Percentiles rank a stretch among this genome's conserved stretches.
These are phyloP conservation scores for Hypoxylon sp. DNA, from an alignment of 2,329 filamentous ascomycete species.

Conservation along the genomic window DNA sequence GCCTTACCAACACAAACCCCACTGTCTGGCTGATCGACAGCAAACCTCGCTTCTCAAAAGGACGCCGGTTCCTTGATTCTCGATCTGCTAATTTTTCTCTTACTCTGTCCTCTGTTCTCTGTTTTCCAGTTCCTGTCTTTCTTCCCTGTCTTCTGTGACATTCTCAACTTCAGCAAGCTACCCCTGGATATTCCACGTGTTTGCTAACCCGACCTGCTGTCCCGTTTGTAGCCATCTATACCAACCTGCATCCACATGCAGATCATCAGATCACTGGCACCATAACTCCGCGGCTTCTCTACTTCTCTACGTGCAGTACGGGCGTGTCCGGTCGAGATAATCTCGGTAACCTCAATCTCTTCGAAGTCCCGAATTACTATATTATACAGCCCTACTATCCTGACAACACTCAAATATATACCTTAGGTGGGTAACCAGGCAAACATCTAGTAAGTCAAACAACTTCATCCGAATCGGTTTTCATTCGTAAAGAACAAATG, in stretches of 20 bases:
- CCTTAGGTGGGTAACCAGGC: too few species aligned
- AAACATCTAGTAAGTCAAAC: conserved; percentile 24
- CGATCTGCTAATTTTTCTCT: too few species aligned
- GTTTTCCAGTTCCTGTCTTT: conserved; percentile 1
- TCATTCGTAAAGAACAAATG: conserved; percentile 49
- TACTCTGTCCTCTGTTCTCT: conserved; percentile 10
- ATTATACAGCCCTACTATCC: conserved; percentile 1
- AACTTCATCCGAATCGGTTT: conserved; percentile 41
- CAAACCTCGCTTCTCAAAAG: conserved; percentile 39
- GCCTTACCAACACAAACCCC: conserved; percentile 34
- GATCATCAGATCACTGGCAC: conserved; percentile 28
- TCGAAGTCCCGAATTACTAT: not conserved
- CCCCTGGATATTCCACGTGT: not conserved
- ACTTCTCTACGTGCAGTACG: conserved; percentile 17
- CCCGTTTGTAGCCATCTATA: conserved; percentile 27
- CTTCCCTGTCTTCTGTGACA: conserved; percentile 7
- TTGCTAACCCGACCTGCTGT: conserved; percentile 1
- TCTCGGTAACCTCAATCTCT: conserved; percentile 2
- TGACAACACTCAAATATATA: not conserved
- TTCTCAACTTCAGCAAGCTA: not conserved
- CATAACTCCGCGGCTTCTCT: conserved; percentile 30
- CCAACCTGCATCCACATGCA: conserved; percentile 31
- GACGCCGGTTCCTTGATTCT: conserved; percentile 25
- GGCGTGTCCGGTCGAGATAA: not conserved
- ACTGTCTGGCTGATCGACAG: conserved; percentile 38